phyloP scores from a whole-genome alignment of 2,329 filamentous ascomycete genomes.

The Cercospora zeae-maydis region DNA sequence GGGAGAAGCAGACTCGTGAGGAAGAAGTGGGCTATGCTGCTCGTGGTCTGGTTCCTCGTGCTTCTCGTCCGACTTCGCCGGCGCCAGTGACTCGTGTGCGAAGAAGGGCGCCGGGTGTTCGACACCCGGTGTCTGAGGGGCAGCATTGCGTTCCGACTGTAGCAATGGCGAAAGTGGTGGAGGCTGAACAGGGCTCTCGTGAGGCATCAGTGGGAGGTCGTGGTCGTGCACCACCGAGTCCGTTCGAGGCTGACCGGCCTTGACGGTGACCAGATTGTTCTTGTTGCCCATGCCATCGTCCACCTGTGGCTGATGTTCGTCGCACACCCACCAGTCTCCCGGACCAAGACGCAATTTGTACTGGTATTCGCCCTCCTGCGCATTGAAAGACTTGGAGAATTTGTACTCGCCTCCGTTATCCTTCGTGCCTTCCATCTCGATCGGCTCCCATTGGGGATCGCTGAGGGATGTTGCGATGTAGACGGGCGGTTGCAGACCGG shows the following conservation, averaged over 20 bases:
- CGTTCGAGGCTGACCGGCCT: conserved; percentile 11
- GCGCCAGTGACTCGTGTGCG: conserved; percentile 31
- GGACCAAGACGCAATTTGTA: conserved; percentile 71
- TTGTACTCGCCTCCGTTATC: conserved; percentile 50
- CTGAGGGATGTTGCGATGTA: conserved; percentile 69
- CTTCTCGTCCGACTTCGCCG: conserved; percentile 2
- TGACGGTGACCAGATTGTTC: conserved; percentile 49
- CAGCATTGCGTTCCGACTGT: conserved; percentile 2
- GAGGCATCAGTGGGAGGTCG: conserved; percentile 11
- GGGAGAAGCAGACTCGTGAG: conserved; percentile 37
- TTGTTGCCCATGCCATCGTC: conserved; percentile 52
- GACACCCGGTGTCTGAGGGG: neutral
- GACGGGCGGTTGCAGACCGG: conserved; percentile 62
- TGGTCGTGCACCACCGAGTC: conserved; percentile 11
- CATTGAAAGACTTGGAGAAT: conserved; percentile 57
- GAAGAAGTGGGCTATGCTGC: conserved; percentile 35
- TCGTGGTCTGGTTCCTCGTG: conserved; percentile 21
- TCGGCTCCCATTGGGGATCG: conserved; percentile 61
- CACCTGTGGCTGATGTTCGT: conserved; percentile 58
- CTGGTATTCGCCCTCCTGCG: conserved; percentile 59
- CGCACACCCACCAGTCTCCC: conserved; percentile 67
- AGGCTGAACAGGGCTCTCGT: conserved; percentile 8
- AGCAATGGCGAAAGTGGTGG: conserved; percentile 4
- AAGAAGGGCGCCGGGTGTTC: conserved; percentile 32
- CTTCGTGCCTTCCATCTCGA: conserved; percentile 59